Conservation (phyloP, 305 asterid species). For the Fraxinus ornus region DNA sequence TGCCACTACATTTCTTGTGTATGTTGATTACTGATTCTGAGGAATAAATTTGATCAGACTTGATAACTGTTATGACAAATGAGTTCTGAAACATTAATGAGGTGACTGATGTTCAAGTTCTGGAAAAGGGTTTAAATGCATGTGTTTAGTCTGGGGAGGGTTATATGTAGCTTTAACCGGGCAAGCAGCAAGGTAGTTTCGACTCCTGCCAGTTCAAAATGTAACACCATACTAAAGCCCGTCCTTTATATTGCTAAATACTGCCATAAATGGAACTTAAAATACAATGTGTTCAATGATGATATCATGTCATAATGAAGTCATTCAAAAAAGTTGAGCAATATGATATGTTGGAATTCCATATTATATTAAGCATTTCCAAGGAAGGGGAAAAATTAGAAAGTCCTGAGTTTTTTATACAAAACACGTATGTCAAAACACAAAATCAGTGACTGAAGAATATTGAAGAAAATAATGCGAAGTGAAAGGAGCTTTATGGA, state of each 20-base stretch:
- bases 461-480: background rate
- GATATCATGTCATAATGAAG: background rate
- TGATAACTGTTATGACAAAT: conserved; percentile 1
- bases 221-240: background rate
- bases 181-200: background rate
- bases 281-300: background rate
- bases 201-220: background rate
- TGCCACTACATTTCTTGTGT: conserved; percentile 11
- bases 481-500: background rate
- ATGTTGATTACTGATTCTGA: conserved; percentile 16
- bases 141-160: background rate
- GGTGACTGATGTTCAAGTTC: background rate
- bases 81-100: background rate
- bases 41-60: conserved; percentile 9
- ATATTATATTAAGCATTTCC: background rate
- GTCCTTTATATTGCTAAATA: background rate
- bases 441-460: background rate
- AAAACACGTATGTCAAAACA: background rate
- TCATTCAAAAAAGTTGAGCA: background rate
- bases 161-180: background rate
- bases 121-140: background rate
- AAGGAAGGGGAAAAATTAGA: background rate
- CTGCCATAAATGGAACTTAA: background rate
- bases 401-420: background rate
- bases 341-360: background rate